Percentiles rank a stretch among this genome's conserved stretches.
Conservation (phyloP, 2,329 filamentous ascomycete species). For the Aureobasidium sp. region DNA sequence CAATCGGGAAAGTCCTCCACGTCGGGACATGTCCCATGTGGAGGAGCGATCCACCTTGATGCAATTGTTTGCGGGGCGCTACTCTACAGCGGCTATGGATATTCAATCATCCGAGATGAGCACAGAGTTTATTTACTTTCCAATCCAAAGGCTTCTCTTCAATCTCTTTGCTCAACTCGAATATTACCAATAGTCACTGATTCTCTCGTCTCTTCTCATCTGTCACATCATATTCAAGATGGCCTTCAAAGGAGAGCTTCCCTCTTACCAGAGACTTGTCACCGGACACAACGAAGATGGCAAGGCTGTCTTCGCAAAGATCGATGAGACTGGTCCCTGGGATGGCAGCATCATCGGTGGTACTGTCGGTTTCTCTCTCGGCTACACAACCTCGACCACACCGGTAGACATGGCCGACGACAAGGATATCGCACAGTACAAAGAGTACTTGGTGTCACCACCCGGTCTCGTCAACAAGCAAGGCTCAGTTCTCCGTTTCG, state of each 20-base stretch:
- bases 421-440: conserved; percentile 40
- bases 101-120: neutral
- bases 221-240: neutral
- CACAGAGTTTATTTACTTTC: neutral
- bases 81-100: neutral
- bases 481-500: conserved; percentile 37
- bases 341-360: conserved; percentile 26
- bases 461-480: conserved; percentile 43
- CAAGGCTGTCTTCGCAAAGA: conserved; percentile 23
- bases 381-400: conserved; percentile 42
- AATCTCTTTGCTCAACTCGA: neutral
- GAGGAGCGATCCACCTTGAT: neutral
- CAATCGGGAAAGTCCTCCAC: conserved; percentile 9
- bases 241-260: conserved; percentile 12
- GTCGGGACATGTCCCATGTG: neutral
- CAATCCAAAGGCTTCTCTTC: neutral
- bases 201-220: neutral
- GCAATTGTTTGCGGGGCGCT: neutral
- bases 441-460: conserved; percentile 32
- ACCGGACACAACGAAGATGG: conserved; percentile 25
- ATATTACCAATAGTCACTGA: neutral
- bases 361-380: conserved; percentile 39
- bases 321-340: conserved; percentile 20
- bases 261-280: conserved; percentile 18
- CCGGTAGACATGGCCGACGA: conserved; percentile 39